Base-by-base conservation (phyloP, 768 basidiomycete species). In the Amanita thiersii region DNA sequence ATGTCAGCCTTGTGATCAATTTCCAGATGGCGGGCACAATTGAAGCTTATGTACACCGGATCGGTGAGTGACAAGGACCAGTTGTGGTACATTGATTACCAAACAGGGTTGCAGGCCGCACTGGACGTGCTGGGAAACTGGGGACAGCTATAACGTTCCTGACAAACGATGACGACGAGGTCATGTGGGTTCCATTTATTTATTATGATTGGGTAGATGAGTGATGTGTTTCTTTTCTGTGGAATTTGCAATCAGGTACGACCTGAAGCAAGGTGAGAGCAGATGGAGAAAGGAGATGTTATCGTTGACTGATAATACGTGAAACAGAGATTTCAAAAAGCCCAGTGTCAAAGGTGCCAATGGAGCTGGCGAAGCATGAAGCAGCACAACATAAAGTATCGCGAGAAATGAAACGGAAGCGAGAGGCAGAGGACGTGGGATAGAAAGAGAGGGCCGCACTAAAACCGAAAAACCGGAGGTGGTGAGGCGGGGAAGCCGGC, bases 1-100 rank as follows among this genome's bases (percentile, higher is more conserved):
- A 98, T 58, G 96, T 98, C 46, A 86, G 81, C 46, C 69, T 96
- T 38, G 94, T 98, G 48, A 81, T 98, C 70, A 98, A 98, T 62
- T 99, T 81, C 73, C 90, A 96, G 65, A 98, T 98, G 94, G 79
- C 92, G 4, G 79, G 76, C 52, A 89, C 86, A 15, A 98, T 99
- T 62, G 96, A 99, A 62, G 90, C 85, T 29, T 97, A 96, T 56
- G 90, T 98, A 34, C 94, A 98, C 63, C 85, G 94, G 60, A 97
- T 99, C 54, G 96, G 94, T 88, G 55, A 40, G 80, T 28, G 28
- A 44, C 37, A n/a, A n/a, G n/a, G n/a, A 19, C 5, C 17, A 28
- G 26, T 10, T 11, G 15, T 24, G 20, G 17, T 2, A 3, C 3
- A 20, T 20, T n/a, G n/a, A n/a, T n/a, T n/a, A n/a, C n/a, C n/a